Conservation (phyloP, 2,329 filamentous ascomycete species). For the Cercospora sp. region DNA sequence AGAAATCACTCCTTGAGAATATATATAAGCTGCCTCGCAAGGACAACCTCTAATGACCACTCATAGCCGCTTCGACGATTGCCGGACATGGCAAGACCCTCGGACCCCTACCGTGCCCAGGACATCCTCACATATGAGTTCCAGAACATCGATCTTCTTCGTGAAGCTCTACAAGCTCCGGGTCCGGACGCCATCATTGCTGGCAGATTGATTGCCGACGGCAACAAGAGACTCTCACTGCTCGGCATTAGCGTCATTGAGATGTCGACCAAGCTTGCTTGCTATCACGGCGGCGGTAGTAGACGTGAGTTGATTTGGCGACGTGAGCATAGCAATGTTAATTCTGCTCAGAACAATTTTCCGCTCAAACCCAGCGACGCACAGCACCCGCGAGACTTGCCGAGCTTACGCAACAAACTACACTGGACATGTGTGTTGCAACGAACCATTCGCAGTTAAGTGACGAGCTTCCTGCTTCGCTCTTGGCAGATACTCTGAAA, state of each 20-base stretch:
- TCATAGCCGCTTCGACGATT: background rate
- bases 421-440: background rate
- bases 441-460: background rate
- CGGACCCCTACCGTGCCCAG: background rate
- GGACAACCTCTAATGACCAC: background rate
- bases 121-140: background rate
- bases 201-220: background rate
- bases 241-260: background rate
- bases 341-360: background rate
- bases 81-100: background rate
- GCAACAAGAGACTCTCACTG: background rate
- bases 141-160: background rate
- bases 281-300: background rate
- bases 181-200: background rate
- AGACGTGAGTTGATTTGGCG: background rate
- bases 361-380: background rate
- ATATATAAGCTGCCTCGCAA: background rate
- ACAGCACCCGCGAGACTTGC: background rate
- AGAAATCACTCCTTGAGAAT: background rate
- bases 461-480: background rate
- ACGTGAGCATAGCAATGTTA: background rate
- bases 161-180: background rate
- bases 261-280: background rate
- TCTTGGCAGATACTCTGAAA: background rate
- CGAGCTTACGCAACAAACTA: background rate